Percentiles rank a stretch among this genome's conserved stretches.
These are phyloP conservation scores for Mediolabrus comicus DNA, from an alignment of 108 stramenopile genomes.

Conservation along the genomic window DNA sequence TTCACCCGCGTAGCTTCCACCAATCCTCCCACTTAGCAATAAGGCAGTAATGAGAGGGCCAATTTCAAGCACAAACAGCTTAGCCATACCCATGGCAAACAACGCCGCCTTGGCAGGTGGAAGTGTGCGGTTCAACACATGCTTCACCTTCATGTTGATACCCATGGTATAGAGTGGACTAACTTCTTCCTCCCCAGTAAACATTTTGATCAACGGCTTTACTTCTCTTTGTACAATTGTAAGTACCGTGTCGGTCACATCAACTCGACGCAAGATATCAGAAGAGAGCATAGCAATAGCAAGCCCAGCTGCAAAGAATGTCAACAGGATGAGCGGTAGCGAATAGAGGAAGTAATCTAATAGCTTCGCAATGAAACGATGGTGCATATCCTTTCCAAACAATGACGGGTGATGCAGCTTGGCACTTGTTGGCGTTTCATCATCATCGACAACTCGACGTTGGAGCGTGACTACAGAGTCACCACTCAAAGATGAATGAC, in stretches of 20 bases:
- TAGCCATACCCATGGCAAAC: conserved; percentile 80
- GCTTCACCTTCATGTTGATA: conserved; percentile 65
- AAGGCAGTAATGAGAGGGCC: conserved; percentile 79
- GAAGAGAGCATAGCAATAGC: conserved; percentile 80
- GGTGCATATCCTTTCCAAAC: conserved; percentile 39
- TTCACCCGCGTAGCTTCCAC: conserved; percentile 79
- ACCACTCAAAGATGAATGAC: conserved; percentile 1
- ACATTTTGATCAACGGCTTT: conserved; percentile 66
- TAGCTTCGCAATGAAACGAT: conserved; percentile 58
- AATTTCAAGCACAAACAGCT: conserved; percentile 79
- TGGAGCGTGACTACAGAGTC: conserved; percentile 23
- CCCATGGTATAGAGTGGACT: conserved; percentile 63
- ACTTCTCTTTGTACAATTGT: conserved; percentile 67
- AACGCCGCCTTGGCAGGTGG: conserved; percentile 74
- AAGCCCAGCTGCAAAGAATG: conserved; percentile 76
- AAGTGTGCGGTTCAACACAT: conserved; percentile 59
- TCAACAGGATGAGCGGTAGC: conserved; percentile 70
- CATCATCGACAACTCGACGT: conserved; percentile 29
- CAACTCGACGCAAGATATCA: conserved; percentile 63
- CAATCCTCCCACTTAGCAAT: conserved; percentile 75
- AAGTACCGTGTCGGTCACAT: conserved; percentile 67
- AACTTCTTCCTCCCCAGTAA: conserved; percentile 66
- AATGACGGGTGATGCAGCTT: conserved; percentile 24
- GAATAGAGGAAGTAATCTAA: conserved; percentile 69
- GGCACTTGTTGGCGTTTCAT: conserved; percentile 5